Evolutionary conservation across 345 rosid genomes (phyloP), one percentile per base, ranked within the genome.

Genomic region (Rubroshorea leprosula): DNA sequence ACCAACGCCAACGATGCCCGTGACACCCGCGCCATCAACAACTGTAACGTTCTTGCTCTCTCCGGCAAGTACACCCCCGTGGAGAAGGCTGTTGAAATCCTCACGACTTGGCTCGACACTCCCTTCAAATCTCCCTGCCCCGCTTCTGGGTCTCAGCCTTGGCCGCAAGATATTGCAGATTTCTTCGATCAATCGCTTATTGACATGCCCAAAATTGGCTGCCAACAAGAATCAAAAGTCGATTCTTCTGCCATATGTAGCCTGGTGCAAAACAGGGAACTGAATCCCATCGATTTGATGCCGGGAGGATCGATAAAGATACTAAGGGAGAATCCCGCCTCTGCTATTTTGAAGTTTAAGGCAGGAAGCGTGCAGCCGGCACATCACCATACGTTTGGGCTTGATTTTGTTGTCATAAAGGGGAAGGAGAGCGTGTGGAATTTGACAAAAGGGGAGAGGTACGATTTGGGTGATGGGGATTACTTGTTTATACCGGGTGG

Each of bases 231-330:
- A 16, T 24, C 49, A 5, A 1, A 13, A 14, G 12, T 72, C 5
- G 66, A 55, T 12, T 49, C 84, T 0, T 82, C 95, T 44, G 72
- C 78, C 7, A 63, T 84, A 29, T 88, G 96, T 38, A 73, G 84
- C 54, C 61, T 86, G 68, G 78, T 75, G 3, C 86, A 86, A 79
- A 71, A 75, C 19, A 66, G 90, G 57, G 82, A 88, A 58, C 63
- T 88, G 52, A 71, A 63, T 6, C 81, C 83, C 0, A 70, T 84
- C 11, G 90, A 84, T 1, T 75, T 88, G 13, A 86, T 88, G 45
- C 95, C 95, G 0, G 96, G 98, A 1, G 92, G 89, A 0, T 76
- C 88, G 60, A 89, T 89, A 95, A 92, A 92, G 89, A 89, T 92
- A 16, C 47, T 89, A 64, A 73, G 95, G 26, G 98, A 92, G 72